These are phyloP conservation scores for Pseudogymnoascus sp. DNA, from an alignment of 2,329 filamentous ascomycete genomes.

Conservation along the genomic window DNA sequence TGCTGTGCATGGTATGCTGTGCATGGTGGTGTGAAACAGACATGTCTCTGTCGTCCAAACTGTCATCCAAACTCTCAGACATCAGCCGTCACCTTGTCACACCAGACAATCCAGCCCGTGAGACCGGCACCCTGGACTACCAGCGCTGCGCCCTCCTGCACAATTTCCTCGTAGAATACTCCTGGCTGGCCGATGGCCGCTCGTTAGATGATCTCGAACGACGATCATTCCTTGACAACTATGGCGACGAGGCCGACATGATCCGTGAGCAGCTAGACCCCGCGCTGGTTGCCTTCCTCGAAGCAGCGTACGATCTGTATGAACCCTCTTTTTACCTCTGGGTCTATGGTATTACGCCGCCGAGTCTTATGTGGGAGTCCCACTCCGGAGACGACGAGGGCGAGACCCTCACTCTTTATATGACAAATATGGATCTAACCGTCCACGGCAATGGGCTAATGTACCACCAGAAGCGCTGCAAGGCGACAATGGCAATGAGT, in stretches of 20 bases:
- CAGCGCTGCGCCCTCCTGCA: constrained; percentile 26
- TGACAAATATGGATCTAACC: constrained; percentile 19
- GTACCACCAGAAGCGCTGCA: constrained; percentile 20
- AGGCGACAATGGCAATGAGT: constrained; percentile 15
- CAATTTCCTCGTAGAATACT: constrained; percentile 26
- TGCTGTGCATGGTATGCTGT: background rate
- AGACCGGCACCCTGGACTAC: constrained; percentile 21
- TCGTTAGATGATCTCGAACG: constrained; percentile 9
- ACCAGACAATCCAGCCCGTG: constrained; percentile 20
- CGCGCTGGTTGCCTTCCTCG: constrained; percentile 21
- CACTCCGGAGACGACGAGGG: constrained; percentile 16
- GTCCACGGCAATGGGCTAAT: constrained; percentile 22
- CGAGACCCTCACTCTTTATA: constrained; percentile 17
- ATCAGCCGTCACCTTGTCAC: constrained; percentile 24
- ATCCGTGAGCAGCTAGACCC: constrained; percentile 21
- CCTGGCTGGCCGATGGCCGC: constrained; percentile 22
- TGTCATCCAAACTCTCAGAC: constrained; percentile 14
- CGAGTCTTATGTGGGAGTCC: constrained; percentile 19
- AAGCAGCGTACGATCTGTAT: constrained; percentile 9
- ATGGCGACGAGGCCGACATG: constrained; percentile 19
- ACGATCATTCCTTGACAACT: constrained; percentile 18
- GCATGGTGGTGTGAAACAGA: background rate
- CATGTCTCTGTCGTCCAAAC: background rate
- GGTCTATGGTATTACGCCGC: constrained; percentile 16
- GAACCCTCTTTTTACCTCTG: constrained; percentile 19